Percentiles rank a stretch among this genome's conserved stretches.
These are phyloP conservation scores for Xylaria scruposa DNA, from an alignment of 495 filamentous ascomycete species.

Conservation along the genomic window DNA sequence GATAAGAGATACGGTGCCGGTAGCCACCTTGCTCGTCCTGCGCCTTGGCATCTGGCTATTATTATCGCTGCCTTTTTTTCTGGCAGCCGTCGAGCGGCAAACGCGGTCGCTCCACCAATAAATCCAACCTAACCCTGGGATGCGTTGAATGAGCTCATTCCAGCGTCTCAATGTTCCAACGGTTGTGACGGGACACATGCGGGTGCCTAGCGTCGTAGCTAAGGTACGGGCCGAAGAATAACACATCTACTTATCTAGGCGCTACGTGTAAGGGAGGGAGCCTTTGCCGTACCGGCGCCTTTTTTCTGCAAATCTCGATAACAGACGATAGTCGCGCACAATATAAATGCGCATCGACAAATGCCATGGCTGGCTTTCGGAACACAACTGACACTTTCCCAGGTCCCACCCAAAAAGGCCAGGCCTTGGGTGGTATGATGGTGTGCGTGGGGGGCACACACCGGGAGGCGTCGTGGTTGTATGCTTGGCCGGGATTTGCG, in stretches of 20 bases:
- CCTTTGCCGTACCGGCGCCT: background rate
- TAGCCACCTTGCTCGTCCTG: slow-evolving; percentile 8
- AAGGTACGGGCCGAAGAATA: slow-evolving; percentile 26
- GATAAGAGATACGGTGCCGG: slow-evolving; percentile 11
- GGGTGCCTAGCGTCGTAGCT: slow-evolving; percentile 16
- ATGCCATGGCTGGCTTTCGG: slow-evolving; percentile 21
- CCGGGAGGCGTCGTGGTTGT: slow-evolving; percentile 23
- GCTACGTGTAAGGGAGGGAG: slow-evolving; percentile 8
- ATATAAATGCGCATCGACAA: slow-evolving; percentile 20
- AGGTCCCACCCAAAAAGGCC: slow-evolving; percentile 14
- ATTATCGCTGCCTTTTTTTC: slow-evolving; percentile 2
- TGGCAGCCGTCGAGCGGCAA: slow-evolving; percentile 16
- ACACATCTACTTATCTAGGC: slow-evolving; percentile 6
- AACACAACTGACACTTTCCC: slow-evolving; percentile 18
- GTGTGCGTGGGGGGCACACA: slow-evolving; percentile 15
- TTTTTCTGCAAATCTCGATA: slow-evolving; percentile 1
- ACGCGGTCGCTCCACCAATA: slow-evolving; percentile 21
- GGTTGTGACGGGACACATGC: slow-evolving; percentile 12
- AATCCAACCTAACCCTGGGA: slow-evolving; percentile 13
- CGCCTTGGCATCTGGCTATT: slow-evolving; percentile 20
- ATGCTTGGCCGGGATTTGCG: slow-evolving; percentile 17
- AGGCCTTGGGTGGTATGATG: slow-evolving; percentile 23
- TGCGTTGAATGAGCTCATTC: background rate
- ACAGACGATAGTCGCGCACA: slow-evolving; percentile 12
- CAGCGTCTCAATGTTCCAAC: slow-evolving; percentile 9